Conservation (phyloP, 257 asterid genomes). For the Echium plantagineum region DNA sequence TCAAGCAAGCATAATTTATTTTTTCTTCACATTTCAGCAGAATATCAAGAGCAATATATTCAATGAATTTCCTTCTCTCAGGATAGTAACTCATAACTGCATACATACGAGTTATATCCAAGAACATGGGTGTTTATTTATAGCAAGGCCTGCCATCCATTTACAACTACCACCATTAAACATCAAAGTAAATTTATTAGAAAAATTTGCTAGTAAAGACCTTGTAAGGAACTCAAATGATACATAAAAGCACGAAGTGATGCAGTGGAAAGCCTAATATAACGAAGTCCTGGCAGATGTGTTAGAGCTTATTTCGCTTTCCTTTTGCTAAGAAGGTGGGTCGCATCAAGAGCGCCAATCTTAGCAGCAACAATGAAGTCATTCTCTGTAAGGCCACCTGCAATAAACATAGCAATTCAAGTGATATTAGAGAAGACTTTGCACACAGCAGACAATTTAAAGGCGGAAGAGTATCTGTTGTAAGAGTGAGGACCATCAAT, state of each 20-base stretch:
- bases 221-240: neutral
- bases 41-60: too few relatives aligned
- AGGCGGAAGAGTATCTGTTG: too few relatives aligned
- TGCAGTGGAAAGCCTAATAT: neutral
- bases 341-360: slow-evolving; percentile 54
- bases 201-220: neutral
- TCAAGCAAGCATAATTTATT: too few relatives aligned
- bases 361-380: slow-evolving; percentile 92
- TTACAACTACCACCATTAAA: neutral
- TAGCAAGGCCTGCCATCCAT: neutral
- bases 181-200: too few relatives aligned
- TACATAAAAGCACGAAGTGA: neutral
- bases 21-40: too few relatives aligned
- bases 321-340: slow-evolving; percentile 64
- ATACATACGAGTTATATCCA: too few relatives aligned
- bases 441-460: too few relatives aligned
- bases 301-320: slow-evolving; percentile 20
- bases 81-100: too few relatives aligned
- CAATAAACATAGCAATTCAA: slow-evolving; percentile 5
- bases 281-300: neutral
- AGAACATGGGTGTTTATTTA: too few relatives aligned
- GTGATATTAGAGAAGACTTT: neutral
- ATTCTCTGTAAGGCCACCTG: slow-evolving; percentile 93
- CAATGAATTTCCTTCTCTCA: too few relatives aligned
- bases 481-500: too few relatives aligned